A percentile compares a stretch with the other conserved stretches of the same genome.
phyloP scores from a whole-genome alignment of 2,329 filamentous ascomycete species.

The Dothiorella sarmentorum region DNA sequence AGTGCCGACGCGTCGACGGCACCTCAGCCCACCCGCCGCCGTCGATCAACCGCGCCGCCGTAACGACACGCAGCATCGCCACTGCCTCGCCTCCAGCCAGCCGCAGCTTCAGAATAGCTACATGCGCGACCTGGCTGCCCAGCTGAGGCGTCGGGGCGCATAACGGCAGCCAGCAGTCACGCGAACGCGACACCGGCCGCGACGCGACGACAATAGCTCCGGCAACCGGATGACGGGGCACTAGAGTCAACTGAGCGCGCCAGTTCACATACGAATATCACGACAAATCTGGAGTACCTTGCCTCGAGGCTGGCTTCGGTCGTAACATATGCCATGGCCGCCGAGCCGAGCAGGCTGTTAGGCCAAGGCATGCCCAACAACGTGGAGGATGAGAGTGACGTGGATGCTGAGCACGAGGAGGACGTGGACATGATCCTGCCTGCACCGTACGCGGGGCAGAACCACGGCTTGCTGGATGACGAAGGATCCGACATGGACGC shows the following conservation, averaged over 20 bases:
- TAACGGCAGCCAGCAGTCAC: not conserved
- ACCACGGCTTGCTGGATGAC: constrained; percentile 37
- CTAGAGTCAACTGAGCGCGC: not conserved
- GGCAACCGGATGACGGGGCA: constrained; percentile 10
- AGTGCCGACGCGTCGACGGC: constrained; percentile 3
- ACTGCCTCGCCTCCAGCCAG: not conserved
- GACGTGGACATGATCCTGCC: constrained; percentile 32
- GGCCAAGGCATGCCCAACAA: constrained; percentile 32
- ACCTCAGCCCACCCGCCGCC: constrained; percentile 13
- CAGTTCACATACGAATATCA: not conserved
- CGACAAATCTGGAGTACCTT: constrained; percentile 24
- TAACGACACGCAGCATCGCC: constrained; percentile 10
- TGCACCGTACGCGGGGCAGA: constrained; percentile 25
- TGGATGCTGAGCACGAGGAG: constrained; percentile 39
- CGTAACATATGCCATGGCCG: constrained; percentile 40
- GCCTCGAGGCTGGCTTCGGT: constrained; percentile 37
- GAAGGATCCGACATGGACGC: constrained; percentile 47
- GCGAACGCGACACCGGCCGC: constrained; percentile 11
- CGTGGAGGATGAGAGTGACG: constrained; percentile 33
- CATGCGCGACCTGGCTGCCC: constrained; percentile 1
- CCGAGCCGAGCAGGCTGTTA: constrained; percentile 39
- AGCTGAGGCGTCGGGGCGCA: constrained; percentile 14
- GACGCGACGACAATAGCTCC: constrained; percentile 11
- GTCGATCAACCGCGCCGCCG: constrained; percentile 11
- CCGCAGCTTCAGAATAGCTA: not conserved